These are phyloP conservation scores for Erigeron philadelphicus DNA, from an alignment of 140 eudicot species.

Conservation along the genomic window DNA sequence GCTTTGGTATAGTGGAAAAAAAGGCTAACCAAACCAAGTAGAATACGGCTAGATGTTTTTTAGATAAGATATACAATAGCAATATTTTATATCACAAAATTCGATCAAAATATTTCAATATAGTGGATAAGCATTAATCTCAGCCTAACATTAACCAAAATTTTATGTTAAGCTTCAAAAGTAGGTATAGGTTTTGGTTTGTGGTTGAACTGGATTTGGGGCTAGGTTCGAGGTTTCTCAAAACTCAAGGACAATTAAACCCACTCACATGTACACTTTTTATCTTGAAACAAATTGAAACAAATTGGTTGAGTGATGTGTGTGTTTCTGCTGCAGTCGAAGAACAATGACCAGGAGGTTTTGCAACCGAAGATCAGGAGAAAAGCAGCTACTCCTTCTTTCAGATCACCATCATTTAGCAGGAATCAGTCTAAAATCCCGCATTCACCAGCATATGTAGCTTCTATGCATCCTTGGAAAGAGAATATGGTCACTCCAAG, in stretches of 20 bases:
- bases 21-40: background rate
- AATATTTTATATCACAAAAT: background rate
- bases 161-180: background rate
- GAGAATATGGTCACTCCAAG: constrained; percentile 45
- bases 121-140: background rate
- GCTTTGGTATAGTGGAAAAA: background rate
- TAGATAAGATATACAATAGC: background rate
- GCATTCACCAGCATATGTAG: constrained; percentile 44
- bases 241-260: background rate
- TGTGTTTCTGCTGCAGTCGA: constrained; percentile 31
- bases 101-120: background rate
- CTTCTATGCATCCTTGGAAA: constrained; percentile 45
- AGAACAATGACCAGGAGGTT: constrained; percentile 40
- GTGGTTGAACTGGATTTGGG: background rate
- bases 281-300: constrained; percentile 1
- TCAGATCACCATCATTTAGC: constrained; percentile 41
- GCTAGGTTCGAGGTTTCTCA: background rate
- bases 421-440: constrained; percentile 47
- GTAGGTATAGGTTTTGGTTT: background rate
- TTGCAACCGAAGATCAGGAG: constrained; percentile 50
- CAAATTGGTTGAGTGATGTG: constrained; percentile 15
- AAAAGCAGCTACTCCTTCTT: constrained; percentile 47
- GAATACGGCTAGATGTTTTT: background rate
- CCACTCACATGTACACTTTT: background rate
- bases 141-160: background rate